Evolutionary conservation across 768 basidiomycete species (phyloP).

Genomic region (Pluteus cervinus): DNA sequence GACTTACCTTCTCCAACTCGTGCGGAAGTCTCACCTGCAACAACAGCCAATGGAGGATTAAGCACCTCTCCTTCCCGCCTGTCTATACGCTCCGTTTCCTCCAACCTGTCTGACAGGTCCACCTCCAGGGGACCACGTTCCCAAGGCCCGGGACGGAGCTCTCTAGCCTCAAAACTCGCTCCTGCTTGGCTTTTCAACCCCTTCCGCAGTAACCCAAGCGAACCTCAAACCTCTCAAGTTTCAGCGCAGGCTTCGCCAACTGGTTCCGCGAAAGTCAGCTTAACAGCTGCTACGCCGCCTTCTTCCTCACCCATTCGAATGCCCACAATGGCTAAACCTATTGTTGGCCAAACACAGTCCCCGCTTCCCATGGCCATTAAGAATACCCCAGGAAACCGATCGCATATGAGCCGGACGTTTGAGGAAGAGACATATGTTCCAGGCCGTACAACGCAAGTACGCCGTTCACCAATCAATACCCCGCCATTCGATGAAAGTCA

Average conservation of each 20-base stretch:
- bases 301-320: conserved; percentile 27
- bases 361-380: conserved; percentile 41
- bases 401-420: conserved; percentile 42
- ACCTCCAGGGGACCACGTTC: conserved; percentile 24
- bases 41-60: conserved; percentile 24
- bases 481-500: conserved; percentile 65
- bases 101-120: conserved; percentile 41
- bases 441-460: conserved; percentile 39
- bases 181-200: conserved; percentile 79
- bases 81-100: conserved; percentile 54
- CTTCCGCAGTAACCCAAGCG: conserved; percentile 58
- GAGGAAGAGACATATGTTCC: conserved; percentile 52
- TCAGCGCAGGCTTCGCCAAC: conserved; percentile 42
- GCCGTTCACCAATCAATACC: conserved; percentile 61
- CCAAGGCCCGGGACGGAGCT: conserved; percentile 26
- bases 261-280: conserved; percentile 9
- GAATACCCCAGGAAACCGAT: conserved; percentile 27
- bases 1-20: conserved; percentile 48
- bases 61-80: conserved; percentile 63
- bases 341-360: conserved; percentile 25
- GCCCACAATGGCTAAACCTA: conserved; percentile 26
- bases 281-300: conserved; percentile 6
- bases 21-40: conserved; percentile 11
- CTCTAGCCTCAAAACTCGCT: conserved; percentile 54
- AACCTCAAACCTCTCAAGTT: conserved; percentile 55